Evolutionary conservation across 2,329 filamentous ascomycete species (phyloP).

Genomic region (Fusarium agapanthi): DNA sequence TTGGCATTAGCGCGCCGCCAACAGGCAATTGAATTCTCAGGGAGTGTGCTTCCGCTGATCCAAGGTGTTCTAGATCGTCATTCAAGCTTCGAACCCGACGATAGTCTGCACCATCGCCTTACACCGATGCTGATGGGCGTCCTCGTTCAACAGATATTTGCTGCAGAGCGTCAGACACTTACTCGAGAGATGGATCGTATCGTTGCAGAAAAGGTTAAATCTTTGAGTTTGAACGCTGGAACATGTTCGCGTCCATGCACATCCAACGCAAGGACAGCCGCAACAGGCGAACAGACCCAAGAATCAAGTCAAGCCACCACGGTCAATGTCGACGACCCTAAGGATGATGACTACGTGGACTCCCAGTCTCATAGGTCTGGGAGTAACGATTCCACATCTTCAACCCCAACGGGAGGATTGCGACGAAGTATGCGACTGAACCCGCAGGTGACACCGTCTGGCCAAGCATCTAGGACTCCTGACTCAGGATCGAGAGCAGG

Average conservation of each 20-base stretch:
- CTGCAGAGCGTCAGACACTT: neutral
- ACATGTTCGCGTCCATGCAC: neutral
- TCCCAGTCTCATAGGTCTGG: neutral
- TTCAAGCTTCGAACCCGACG: neutral
- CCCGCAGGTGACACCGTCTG: neutral
- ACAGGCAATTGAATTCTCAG: too few species aligned
- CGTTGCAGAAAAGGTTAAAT: neutral
- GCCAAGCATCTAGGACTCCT: neutral
- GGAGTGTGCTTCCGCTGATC: too few species aligned
- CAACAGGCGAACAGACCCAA: neutral
- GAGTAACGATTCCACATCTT: neutral
- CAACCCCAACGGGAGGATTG: neutral
- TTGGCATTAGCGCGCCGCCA: accelerated
- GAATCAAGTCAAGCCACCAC: neutral
- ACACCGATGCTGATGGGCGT: neutral
- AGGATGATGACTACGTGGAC: neutral
- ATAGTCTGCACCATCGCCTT: neutral
- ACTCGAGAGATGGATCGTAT: neutral
- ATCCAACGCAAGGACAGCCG: accelerated
- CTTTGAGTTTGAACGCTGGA: neutral
- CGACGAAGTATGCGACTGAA: neutral
- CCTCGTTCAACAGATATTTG: neutral
- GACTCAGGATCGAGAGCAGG: accelerated
- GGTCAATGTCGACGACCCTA: neutral
- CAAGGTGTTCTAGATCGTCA: too few species aligned